Evolutionary conservation across 768 basidiomycete genomes (phyloP).

Genomic region (Xerocomus spinulosus): DNA sequence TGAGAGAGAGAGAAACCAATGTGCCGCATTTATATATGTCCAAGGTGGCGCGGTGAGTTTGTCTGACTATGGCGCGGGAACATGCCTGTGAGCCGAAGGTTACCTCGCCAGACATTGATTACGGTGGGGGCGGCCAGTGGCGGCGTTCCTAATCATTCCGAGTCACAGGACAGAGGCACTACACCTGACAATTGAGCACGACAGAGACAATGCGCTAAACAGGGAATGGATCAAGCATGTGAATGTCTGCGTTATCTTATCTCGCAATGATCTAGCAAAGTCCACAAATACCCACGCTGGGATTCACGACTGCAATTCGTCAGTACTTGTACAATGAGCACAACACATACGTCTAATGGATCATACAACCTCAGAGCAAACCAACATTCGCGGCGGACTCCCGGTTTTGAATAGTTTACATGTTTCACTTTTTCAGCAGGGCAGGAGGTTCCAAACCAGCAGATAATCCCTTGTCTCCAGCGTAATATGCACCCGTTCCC

Average conservation of each 20-base stretch:
- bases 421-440: slow-evolving; percentile 57
- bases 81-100: slow-evolving; percentile 16
- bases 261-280: slow-evolving; percentile 17
- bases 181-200: slow-evolving; percentile 14
- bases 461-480: slow-evolving; percentile 76
- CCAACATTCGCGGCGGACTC: slow-evolving; percentile 3
- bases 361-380: slow-evolving; percentile 20
- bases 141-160: slow-evolving; percentile 9
- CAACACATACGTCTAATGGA: slow-evolving; percentile 23
- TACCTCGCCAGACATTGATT: background rate
- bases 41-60: slow-evolving; percentile 19
- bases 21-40: slow-evolving; percentile 29
- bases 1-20: slow-evolving; percentile 14
- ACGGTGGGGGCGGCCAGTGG: slow-evolving; percentile 1
- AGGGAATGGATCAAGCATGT: slow-evolving; percentile 17
- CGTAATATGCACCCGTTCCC: slow-evolving; percentile 61
- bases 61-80: slow-evolving; percentile 22
- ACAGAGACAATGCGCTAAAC: slow-evolving; percentile 3
- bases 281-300: slow-evolving; percentile 6
- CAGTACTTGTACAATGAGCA: slow-evolving; percentile 22
- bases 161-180: slow-evolving; percentile 22
- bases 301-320: slow-evolving; percentile 20
- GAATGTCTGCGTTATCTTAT: slow-evolving; percentile 22
- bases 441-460: slow-evolving; percentile 70
- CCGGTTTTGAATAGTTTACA: slow-evolving; percentile 3